phyloP scores from a whole-genome alignment of 768 basidiomycete species.

The Amylocystis lapponica region DNA sequence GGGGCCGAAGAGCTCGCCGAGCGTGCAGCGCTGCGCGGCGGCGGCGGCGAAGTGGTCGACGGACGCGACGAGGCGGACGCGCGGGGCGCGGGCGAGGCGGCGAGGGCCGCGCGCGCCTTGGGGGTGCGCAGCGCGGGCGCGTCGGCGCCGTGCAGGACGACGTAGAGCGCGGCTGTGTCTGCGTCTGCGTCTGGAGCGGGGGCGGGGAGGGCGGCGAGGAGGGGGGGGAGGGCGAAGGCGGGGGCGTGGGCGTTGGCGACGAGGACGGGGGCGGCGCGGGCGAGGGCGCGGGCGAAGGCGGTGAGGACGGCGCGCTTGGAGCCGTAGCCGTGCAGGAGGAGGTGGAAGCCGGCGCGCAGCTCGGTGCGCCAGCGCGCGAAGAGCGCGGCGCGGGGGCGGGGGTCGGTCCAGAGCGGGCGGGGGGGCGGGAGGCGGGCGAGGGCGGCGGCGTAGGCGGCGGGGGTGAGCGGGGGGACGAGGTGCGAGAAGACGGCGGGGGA shows the following conservation, averaged over 20 bases:
- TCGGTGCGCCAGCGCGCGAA: slow-evolving; percentile 66
- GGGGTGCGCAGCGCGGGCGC: slow-evolving; percentile 58
- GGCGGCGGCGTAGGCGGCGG: slow-evolving; percentile 48
- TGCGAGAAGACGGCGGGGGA: slow-evolving; percentile 77
- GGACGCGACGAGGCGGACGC: slow-evolving; percentile 79
- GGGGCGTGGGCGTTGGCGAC: slow-evolving; percentile 19
- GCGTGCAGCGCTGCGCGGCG: slow-evolving; percentile 76
- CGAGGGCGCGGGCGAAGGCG: slow-evolving; percentile 53
- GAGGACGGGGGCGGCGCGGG: slow-evolving; percentile 23
- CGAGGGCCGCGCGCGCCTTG: slow-evolving; percentile 61
- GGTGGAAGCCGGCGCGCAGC: slow-evolving; percentile 78
- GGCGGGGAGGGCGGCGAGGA: slow-evolving; percentile 54
- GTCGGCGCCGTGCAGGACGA: slow-evolving; percentile 90
- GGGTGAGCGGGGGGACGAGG: slow-evolving; percentile 63
- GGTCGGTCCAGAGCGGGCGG: slow-evolving; percentile 17
- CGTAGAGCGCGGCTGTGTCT: slow-evolving; percentile 49
- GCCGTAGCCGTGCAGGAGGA: slow-evolving; percentile 85
- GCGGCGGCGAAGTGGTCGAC: slow-evolving; percentile 85
- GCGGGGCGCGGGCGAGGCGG: slow-evolving; percentile 67
- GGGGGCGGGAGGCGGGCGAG: slow-evolving; percentile 28
- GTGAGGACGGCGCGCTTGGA: slow-evolving; percentile 80
- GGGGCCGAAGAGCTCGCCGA: slow-evolving; percentile 22
- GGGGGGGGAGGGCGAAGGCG: slow-evolving; percentile 15
- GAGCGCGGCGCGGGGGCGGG: slow-evolving; percentile 31
- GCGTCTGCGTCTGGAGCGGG: slow-evolving; percentile 20